Conservation (phyloP, 192 early-diverging fungal genomes). For the Pilobolus umbonatus region DNA sequence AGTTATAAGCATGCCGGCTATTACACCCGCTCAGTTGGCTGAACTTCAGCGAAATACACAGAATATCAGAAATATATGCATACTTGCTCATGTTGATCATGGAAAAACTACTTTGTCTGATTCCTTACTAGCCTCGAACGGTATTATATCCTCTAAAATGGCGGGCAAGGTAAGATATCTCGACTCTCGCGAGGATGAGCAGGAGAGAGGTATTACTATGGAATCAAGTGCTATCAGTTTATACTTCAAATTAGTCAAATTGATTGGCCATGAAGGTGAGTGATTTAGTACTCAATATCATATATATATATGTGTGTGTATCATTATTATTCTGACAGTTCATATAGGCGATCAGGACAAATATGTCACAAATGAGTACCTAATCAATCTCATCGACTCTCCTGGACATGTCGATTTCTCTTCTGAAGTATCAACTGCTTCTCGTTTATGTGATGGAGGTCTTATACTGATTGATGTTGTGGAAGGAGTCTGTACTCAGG, state of each 20-base stretch:
- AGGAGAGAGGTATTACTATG: conserved; percentile 99
- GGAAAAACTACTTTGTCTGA: conserved; percentile 98
- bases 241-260: conserved; percentile 72
- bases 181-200: conserved; percentile 95
- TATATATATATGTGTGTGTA: too few species aligned
- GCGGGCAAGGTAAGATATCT: conserved; percentile 95
- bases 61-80: conserved; percentile 94
- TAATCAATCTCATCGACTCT: conserved; percentile 97
- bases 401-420: conserved; percentile 99
- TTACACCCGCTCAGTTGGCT: conserved; percentile 59
- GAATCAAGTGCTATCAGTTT: conserved; percentile 94
- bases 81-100: conserved; percentile 98
- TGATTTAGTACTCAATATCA: too few species aligned
- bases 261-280: conserved; percentile 19
- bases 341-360: conserved; percentile 14
- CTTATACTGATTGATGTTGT: conserved; percentile 96
- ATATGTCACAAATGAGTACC: conserved; percentile 57
- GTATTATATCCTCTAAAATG: conserved; percentile 93
- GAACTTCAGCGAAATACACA: conserved; percentile 62
- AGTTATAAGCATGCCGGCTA: conserved; percentile 64
- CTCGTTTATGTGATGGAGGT: conserved; percentile 91
- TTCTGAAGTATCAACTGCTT: conserved; percentile 98
- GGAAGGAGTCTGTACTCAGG: conserved; percentile 98
- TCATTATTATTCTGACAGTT: not conserved
- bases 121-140: conserved; percentile 92